These are phyloP conservation scores for Graphilbum fragrans DNA, from an alignment of 2,329 filamentous ascomycete species.

Conservation along the genomic window DNA sequence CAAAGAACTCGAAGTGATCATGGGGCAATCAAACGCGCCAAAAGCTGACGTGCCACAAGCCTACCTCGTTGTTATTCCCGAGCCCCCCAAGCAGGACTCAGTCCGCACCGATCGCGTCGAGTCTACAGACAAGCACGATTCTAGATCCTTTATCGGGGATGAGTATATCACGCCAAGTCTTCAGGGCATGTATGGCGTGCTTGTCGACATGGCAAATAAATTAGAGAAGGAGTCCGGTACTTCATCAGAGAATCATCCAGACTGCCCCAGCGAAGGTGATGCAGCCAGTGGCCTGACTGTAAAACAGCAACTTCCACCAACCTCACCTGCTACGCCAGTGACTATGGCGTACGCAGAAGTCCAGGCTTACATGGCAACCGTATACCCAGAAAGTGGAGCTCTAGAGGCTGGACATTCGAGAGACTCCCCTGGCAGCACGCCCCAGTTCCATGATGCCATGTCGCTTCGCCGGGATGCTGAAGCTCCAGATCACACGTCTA, in stretches of 20 bases:
- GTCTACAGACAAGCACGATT: background rate
- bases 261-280: background rate
- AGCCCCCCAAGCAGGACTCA: too few relatives aligned
- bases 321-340: conserved; percentile 8
- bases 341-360: conserved; percentile 9
- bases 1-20: too few relatives aligned
- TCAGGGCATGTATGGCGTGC: conserved; percentile 7
- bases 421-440: background rate
- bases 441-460: background rate
- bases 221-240: background rate
- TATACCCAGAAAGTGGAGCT: background rate
- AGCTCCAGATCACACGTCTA: background rate
- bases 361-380: conserved; percentile 5
- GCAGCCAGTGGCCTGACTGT: background rate
- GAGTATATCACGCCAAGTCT: conserved; percentile 2
- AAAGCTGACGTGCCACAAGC: too few relatives aligned
- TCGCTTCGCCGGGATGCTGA: background rate
- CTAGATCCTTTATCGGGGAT: background rate
- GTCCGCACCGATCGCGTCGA: too few relatives aligned
- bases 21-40: too few relatives aligned
- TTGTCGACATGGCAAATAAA: conserved; percentile 4
- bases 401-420: background rate
- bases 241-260: background rate
- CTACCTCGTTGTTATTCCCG: too few relatives aligned
- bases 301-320: background rate